Conservation (phyloP, 352 stramenopile species). For the Chrysophaeum taylorii region DNA sequence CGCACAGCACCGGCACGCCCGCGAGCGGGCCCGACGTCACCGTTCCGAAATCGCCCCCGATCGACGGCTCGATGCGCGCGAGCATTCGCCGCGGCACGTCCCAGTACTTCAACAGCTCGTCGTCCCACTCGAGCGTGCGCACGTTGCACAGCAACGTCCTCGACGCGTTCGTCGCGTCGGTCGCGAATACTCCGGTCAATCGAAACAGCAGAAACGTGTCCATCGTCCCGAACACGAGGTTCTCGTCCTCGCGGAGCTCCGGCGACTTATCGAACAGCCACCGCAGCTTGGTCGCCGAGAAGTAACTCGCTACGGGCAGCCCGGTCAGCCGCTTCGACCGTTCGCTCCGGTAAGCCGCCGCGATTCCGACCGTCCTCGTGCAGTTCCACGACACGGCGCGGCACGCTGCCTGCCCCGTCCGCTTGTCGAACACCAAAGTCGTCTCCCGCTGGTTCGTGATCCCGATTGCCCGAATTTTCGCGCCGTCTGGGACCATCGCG, state of each 20-base stretch:
- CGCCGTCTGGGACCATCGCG: slow-evolving; percentile 37
- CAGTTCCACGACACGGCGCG: slow-evolving; percentile 99
- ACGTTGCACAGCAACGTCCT: slow-evolving; percentile 88
- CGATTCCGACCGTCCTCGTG: slow-evolving; percentile 79
- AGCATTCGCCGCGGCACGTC: slow-evolving; percentile 72
- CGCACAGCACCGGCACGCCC: slow-evolving; percentile 74
- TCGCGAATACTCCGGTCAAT: slow-evolving; percentile 81
- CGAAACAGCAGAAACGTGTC: slow-evolving; percentile 95
- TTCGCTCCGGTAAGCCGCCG: slow-evolving; percentile 38
- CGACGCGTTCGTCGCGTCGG: slow-evolving; percentile 94
- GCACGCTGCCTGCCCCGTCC: slow-evolving; percentile 86
- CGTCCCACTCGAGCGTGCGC: slow-evolving; percentile 75
- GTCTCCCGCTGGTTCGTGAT: slow-evolving; percentile 99
- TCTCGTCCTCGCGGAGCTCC: slow-evolving; percentile 33
- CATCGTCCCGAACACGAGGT: slow-evolving; percentile 92
- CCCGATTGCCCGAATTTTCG: slow-evolving; percentile 72
- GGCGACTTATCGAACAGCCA: slow-evolving; percentile 64
- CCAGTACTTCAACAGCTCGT: slow-evolving; percentile 57
- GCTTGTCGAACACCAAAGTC: slow-evolving; percentile 83
- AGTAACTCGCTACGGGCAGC: slow-evolving; percentile 91
- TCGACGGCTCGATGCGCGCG: slow-evolving; percentile 78
- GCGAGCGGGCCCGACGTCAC: slow-evolving; percentile 41
- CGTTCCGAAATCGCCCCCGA: slow-evolving; percentile 52
- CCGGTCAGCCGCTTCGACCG: slow-evolving; percentile 74
- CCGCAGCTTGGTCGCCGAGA: slow-evolving; percentile 91